Conservation (phyloP, 306 rosid genomes). For the Lupinus albus region DNA sequence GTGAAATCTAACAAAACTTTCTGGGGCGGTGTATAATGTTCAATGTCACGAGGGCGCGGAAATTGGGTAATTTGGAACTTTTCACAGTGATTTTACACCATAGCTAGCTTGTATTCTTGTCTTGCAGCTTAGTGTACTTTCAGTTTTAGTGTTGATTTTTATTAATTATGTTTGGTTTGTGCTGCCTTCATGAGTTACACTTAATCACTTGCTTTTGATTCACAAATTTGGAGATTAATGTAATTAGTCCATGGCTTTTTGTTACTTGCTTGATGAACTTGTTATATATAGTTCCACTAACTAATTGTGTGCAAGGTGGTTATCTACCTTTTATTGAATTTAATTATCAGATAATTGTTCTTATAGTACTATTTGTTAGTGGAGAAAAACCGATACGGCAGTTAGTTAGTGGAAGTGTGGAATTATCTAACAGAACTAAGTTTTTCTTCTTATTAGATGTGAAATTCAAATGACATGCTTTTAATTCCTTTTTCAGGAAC, state of each 20-base stretch:
- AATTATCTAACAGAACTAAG: background rate
- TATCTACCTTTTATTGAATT: too few relatives aligned
- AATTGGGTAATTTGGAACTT: background rate
- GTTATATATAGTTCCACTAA: too few relatives aligned
- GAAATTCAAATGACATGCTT: conserved; percentile 25
- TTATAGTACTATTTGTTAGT: too few relatives aligned
- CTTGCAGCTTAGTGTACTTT: background rate
- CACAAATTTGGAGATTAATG: background rate
- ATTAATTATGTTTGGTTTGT: background rate
- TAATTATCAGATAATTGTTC: too few relatives aligned
- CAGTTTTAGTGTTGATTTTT: conserved; percentile 7
- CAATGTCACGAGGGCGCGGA: conserved; percentile 8
- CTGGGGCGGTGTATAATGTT: background rate
- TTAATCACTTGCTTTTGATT: conserved; percentile 14
- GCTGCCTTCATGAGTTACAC: background rate
- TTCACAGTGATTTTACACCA: background rate
- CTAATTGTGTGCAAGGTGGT: too few relatives aligned
- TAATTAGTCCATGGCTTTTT: background rate
- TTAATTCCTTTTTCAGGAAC: conserved; percentile 48
- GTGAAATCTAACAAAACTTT: background rate
- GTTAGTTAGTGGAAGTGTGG: too few relatives aligned
- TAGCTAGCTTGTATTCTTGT: background rate
- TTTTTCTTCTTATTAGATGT: background rate
- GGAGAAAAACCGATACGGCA: too few relatives aligned
- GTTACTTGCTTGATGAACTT: conserved; percentile 15